Evolutionary conservation across 2,329 filamentous ascomycete species (phyloP).

Genomic region (Pseudogymnoascus sp.): DNA sequence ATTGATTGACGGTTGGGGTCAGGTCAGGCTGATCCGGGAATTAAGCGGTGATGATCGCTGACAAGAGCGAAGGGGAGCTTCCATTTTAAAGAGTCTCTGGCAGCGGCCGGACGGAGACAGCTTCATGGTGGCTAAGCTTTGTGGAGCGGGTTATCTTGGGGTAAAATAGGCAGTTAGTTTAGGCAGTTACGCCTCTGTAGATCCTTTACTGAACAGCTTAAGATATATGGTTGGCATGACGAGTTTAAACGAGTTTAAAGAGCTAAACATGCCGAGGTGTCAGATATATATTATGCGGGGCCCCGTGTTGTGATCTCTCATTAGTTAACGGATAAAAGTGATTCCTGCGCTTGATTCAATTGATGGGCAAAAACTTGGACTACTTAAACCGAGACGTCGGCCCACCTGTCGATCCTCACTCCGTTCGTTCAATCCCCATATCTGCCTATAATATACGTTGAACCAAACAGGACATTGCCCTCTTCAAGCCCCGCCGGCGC

Average conservation of each 20-base stretch:
- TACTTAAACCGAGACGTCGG: not conserved
- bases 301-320: not conserved
- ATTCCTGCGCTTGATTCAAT: not conserved
- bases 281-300: conserved; percentile 6
- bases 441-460: not conserved
- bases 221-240: not conserved
- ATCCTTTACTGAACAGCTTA: not conserved
- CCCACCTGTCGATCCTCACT: not conserved
- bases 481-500: not conserved
- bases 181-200: not conserved
- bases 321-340: not conserved
- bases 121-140: not conserved
- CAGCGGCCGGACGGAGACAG: not conserved
- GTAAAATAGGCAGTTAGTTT: not conserved
- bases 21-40: not conserved
- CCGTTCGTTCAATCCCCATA: not conserved
- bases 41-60: not conserved
- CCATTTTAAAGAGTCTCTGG: not conserved
- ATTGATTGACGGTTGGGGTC: not conserved
- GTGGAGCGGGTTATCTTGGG: not conserved
- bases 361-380: not conserved
- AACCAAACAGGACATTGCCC: not conserved
- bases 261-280: not conserved
- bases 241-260: conserved; percentile 4
- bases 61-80: not conserved